Base-by-base conservation (phyloP, 2,329 filamentous ascomycete species). In the Berkeleyomyces basicola region DNA sequence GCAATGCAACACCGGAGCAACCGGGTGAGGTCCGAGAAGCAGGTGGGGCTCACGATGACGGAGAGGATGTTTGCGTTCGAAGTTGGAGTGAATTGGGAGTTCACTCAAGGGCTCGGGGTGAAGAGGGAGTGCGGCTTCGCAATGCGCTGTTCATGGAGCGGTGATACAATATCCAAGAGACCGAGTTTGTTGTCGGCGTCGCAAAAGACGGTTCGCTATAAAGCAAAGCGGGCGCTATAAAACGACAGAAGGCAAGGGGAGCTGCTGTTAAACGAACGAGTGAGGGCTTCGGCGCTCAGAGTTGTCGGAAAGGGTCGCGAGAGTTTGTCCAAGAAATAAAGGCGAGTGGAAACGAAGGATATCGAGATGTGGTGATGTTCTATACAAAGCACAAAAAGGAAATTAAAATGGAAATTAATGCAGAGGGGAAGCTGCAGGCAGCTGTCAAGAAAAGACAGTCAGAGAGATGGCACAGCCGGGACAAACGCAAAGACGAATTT, bases 371-470 rank as follows among this genome's bases (percentile, higher is more conserved):
- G 49, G 49, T 55, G 33, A 39, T 55, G 49, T 37, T 55, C 33
- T 55, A 39, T 55, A 55, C 49, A 55, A 55, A 55, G 49, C 11
- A 55, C 23, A 59, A 59, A 47, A 43, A 46, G 47, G 33, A n/a
- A 59, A 47, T 37, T 44, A 59, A 47, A 49, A 5, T 31, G 40
- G 23, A 40, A 44, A 59, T 59, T 46, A 55, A 55, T n/a, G 49
- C 9, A 55, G 11, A 10, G 49, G 4, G 16, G 42, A 44, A 43
- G 59, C 23, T 39, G 10, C 49, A 31, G 10, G 49, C 23, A 53
- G 49, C 49, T 44, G 39, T 33, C 44, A 42, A 53, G 59, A 23
- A 53, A 39, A 40, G 39, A 3, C 7, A 6, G 14, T 5, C n/a
- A 46, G 14, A 42, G 23, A 42, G 47, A 37, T 23, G 49, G 16